Evolutionary conservation across 305 asterid species (phyloP).

Genomic region (Ilex paraguariensis): DNA sequence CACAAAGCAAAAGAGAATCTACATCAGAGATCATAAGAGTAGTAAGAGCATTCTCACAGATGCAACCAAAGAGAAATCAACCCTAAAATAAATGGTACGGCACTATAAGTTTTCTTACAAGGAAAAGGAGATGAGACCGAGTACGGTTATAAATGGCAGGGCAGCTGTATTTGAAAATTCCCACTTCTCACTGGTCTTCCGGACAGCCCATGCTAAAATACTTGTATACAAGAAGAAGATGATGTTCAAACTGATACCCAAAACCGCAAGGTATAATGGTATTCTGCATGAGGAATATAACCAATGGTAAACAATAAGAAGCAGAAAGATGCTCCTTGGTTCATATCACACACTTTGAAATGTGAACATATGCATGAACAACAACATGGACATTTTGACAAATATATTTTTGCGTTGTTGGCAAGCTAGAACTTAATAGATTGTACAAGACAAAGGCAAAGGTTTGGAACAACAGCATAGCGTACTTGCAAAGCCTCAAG

Average conservation of each 20-base stretch:
- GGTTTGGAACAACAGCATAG: no score
- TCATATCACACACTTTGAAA: neutral
- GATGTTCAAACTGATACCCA: constrained; percentile 43
- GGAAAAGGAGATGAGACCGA: constrained; percentile 51
- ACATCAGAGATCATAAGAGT: constrained; percentile 13
- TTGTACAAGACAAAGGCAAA: no score
- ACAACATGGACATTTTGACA: no score
- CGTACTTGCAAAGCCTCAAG: no score
- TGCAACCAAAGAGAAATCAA: neutral
- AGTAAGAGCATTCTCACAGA: constrained; percentile 2
- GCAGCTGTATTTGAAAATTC: constrained; percentile 51
- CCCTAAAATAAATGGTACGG: neutral
- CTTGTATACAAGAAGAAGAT: constrained; percentile 44
- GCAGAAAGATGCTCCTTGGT: neutral
- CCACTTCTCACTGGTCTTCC: constrained; percentile 47
- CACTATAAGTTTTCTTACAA: constrained; percentile 31
- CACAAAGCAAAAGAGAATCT: constrained; percentile 54
- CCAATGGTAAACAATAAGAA: neutral
- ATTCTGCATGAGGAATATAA: constrained; percentile 28
- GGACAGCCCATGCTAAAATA: constrained; percentile 43
- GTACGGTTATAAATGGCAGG: constrained; percentile 41
- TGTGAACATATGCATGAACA: no score
- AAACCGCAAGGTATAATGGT: constrained; percentile 50
- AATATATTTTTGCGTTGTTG: no score
- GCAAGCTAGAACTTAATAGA: no score